Conservation (phyloP, 257 asterid species). For the Nicotiana noctiflora region DNA sequence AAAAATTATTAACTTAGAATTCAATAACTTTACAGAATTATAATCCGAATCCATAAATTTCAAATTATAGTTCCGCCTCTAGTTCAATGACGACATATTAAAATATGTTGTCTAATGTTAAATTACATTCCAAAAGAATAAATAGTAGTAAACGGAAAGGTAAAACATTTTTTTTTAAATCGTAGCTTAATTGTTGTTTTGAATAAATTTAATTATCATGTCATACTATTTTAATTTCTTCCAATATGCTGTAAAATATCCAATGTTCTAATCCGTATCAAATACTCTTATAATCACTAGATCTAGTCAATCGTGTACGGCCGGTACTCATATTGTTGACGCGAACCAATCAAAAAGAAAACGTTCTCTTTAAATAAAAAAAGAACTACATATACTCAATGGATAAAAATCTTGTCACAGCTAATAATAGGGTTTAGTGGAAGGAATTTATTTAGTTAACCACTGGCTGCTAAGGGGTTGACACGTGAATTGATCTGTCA, state of each 20-base stretch:
- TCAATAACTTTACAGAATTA: no score
- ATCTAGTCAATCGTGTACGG: neutral
- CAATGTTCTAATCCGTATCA: neutral
- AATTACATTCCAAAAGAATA: neutral
- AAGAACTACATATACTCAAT: neutral
- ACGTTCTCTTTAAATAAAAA: neutral
- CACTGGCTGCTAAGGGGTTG: slow-evolving; percentile 7
- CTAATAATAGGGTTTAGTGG: slow-evolving; percentile 5
- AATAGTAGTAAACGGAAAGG: neutral
- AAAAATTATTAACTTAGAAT: no score
- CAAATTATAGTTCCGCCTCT: no score
- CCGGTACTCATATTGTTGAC: neutral
- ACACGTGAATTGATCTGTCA: slow-evolving; percentile 31
- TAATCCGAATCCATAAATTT: no score
- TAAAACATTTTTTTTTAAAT: no score
- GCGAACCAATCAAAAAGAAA: neutral
- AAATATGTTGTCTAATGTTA: neutral
- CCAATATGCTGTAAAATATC: neutral
- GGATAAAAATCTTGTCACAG: neutral
- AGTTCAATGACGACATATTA: neutral
- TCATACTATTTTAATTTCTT: neutral
- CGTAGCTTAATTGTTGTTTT: neutral
- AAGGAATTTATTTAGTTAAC: neutral
- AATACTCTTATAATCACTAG: neutral
- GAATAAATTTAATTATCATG: neutral